Evolutionary conservation across 768 basidiomycete genomes (phyloP), one percentile per base, ranked within the genome.

Genomic region (button mushroom (Agaricus bisporus)): DNA sequence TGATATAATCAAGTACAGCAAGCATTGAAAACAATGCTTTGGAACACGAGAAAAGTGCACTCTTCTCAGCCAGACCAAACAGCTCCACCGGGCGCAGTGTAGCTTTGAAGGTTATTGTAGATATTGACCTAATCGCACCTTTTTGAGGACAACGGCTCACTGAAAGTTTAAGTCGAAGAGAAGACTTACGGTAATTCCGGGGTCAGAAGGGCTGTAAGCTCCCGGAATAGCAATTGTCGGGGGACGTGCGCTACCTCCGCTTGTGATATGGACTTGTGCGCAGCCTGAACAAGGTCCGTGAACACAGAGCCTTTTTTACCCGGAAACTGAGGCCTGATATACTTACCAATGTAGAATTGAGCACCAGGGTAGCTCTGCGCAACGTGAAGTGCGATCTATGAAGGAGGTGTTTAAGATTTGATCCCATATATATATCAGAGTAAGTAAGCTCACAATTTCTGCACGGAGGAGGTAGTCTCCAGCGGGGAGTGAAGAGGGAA

Each of bases 101-200:
- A 79, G 61, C 68, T 77, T 60, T 78, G 73, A 39, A 78, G 71
- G 63, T 80, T 79, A 70, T 79, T 78, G 69, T 79, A 78, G 58
- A 78, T 78, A 69, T 79, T 78, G 61, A 76, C 64, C 22, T 60
- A 51, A 4, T 58, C 12, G 57, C 25, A 57, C 58, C 43, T 65
- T 61, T 70, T 73, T 29, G 6, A 49, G 9, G 39, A 6, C 18
- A 41, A 32, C 32, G 2, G 7, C 32, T 7, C 7, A 32, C 32
- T 25, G n/a, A 20, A 26, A 26, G 18, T 2, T 8, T 43, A 28
- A 20, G 53, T 64, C 50, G 15, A 29, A 54, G 20, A 26, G 44
- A 43, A 26, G 29, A 5, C 48, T 44, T 25, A 38, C 53, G 12
- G 77, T 77, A 64, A 78, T 76, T 47, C 78, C 78, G 36, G 78